These are phyloP conservation scores for Umbilicus rupestris DNA, from an alignment of 164 flowering plant genomes.

Conservation along the genomic window DNA sequence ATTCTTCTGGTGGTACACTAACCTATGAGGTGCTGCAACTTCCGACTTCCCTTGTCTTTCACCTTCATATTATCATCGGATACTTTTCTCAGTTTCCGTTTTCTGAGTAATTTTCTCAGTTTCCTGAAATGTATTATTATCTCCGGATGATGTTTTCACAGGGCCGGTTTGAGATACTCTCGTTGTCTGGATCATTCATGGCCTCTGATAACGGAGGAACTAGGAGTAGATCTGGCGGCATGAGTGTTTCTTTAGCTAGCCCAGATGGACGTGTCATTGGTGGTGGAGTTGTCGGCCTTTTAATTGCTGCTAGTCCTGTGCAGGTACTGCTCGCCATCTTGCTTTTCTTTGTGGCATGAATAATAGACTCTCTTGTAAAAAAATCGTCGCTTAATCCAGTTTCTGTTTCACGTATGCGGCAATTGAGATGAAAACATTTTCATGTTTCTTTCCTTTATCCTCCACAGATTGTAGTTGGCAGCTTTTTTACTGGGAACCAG, in stretches of 20 bases:
- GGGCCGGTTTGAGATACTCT: constrained; percentile 98
- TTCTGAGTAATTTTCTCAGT: no score
- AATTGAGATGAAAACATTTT: neutral
- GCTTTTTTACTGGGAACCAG: constrained; percentile 71
- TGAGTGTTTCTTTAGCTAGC: constrained; percentile 96
- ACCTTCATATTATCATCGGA: neutral
- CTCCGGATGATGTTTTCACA: constrained; percentile 26
- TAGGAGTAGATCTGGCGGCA: constrained; percentile 90
- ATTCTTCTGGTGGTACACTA: constrained; percentile 93
- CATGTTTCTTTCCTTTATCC: neutral
- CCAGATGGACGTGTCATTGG: constrained; percentile 99
- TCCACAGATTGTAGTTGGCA: constrained; percentile 84
- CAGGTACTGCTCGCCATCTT: constrained; percentile 53
- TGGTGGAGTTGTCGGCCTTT: constrained; percentile 92
- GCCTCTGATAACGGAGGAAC: constrained; percentile 81
- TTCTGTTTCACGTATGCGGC: no score
- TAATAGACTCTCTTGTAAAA: neutral
- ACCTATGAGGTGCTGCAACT: constrained; percentile 79
- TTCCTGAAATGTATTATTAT: no score
- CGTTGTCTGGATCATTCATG: constrained; percentile 93
- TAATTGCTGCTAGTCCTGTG: constrained; percentile 91
- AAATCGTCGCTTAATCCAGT: no score
- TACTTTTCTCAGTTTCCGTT: no score
- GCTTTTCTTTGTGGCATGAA: neutral
- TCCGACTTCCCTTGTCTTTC: constrained; percentile 11